Evolutionary conservation across 345 rosid species (phyloP).

Genomic region (Cochlearia excelsa): DNA sequence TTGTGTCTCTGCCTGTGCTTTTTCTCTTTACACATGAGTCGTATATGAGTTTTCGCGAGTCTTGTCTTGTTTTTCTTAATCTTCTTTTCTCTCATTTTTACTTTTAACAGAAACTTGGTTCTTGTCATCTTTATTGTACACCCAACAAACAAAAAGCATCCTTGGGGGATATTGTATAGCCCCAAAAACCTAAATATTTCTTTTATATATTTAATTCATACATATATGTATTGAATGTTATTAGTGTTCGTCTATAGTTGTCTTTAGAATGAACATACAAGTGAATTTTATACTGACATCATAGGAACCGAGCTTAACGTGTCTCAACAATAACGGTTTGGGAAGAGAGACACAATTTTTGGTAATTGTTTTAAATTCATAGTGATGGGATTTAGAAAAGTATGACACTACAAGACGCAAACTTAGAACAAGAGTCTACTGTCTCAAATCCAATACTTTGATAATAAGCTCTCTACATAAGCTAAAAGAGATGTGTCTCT

Average conservation of each 20-base stretch:
- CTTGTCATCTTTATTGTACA: constrained; percentile 21
- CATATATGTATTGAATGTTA: constrained; percentile 8
- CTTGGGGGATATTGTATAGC: constrained; percentile 37
- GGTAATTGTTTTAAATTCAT: too few species aligned
- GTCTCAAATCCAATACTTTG: too few species aligned
- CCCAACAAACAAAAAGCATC: neutral
- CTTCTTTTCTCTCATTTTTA: constrained; percentile 4
- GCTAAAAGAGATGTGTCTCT: constrained; percentile 26
- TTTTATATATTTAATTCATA: neutral
- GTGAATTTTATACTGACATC: too few species aligned
- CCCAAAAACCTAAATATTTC: constrained; percentile 20
- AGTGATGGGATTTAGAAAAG: too few species aligned
- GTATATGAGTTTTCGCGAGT: constrained; percentile 21
- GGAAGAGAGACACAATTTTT: too few species aligned
- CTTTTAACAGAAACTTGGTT: neutral
- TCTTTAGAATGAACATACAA: too few species aligned
- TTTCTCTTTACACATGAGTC: neutral
- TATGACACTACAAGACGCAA: too few species aligned
- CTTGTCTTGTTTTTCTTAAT: constrained; percentile 12
- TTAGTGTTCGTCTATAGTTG: neutral
- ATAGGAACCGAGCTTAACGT: too few species aligned
- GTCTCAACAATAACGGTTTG: too few species aligned
- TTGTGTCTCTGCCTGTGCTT: constrained; percentile 13
- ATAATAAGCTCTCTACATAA: constrained; percentile 2
- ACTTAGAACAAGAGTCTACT: too few species aligned